Evolutionary conservation across 1,284 basidiomycete species (phyloP).

Genomic region (Bondarzewia mesenterica): DNA sequence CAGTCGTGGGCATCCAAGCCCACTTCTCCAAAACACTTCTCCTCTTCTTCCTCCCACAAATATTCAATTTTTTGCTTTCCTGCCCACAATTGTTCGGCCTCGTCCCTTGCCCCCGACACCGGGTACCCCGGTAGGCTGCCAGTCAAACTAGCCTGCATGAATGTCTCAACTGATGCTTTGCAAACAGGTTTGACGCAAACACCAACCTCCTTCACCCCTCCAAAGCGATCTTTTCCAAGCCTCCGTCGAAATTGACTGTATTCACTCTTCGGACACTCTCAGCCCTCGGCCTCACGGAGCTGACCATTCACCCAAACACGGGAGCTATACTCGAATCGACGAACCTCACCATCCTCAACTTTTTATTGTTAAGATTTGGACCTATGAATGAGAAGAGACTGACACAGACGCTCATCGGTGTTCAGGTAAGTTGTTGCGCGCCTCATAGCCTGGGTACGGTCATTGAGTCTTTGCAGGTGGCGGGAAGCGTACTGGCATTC

Average conservation of each 20-base stretch:
- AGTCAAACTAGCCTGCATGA: background rate
- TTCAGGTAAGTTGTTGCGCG: slow-evolving; percentile 46
- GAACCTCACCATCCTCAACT: slow-evolving; percentile 86
- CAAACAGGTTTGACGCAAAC: slow-evolving; percentile 57
- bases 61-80: slow-evolving; percentile 95
- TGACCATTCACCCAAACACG: slow-evolving; percentile 48
- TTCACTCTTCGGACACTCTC: slow-evolving; percentile 53
- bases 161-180: slow-evolving; percentile 6
- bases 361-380: slow-evolving; percentile 70
- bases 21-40: slow-evolving; percentile 97
- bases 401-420: slow-evolving; percentile 60
- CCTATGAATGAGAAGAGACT: slow-evolving; percentile 77
- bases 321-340: slow-evolving; percentile 61
- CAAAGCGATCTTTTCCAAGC: slow-evolving; percentile 51
- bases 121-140: slow-evolving; percentile 73
- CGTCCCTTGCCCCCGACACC: slow-evolving; percentile 89
- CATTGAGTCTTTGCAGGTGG: slow-evolving; percentile 32
- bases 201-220: slow-evolving; percentile 75
- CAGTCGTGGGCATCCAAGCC: slow-evolving; percentile 91
- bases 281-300: slow-evolving; percentile 55
- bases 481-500: slow-evolving; percentile 75
- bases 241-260: slow-evolving; percentile 42
- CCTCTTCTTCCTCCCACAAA: slow-evolving; percentile 95
- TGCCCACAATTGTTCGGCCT: slow-evolving; percentile 93
- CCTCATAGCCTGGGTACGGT: background rate